Evolutionary conservation across 2,329 filamentous ascomycete genomes (phyloP).

Genomic region (Apiospora pterosperma): DNA sequence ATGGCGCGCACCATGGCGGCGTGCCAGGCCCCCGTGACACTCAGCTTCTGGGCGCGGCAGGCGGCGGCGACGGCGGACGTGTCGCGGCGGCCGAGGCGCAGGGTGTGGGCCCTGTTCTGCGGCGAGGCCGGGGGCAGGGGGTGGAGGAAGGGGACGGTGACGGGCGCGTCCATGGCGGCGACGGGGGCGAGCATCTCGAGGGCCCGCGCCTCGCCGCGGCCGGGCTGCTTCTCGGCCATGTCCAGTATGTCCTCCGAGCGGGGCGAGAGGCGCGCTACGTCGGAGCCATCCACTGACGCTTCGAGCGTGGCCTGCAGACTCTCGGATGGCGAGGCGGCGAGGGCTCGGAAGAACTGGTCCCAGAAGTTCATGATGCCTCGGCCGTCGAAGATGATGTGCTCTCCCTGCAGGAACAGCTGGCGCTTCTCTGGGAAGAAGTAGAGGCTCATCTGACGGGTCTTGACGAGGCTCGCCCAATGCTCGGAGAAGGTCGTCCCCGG

Average conservation of each 20-base stretch:
- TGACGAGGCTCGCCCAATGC: slow-evolving; percentile 9
- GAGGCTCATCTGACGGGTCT: slow-evolving; percentile 10
- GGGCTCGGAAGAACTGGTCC: slow-evolving; percentile 11
- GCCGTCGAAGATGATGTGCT: slow-evolving; percentile 11
- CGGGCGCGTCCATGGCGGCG: slow-evolving; percentile 6
- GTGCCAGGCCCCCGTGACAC: slow-evolving; percentile 11
- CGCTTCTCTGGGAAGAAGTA: slow-evolving; percentile 9
- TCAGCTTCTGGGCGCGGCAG: slow-evolving; percentile 9
- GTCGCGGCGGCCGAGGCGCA: slow-evolving; percentile 2
- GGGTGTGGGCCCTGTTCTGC: slow-evolving; percentile 7
- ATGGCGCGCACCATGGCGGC: slow-evolving; percentile 9
- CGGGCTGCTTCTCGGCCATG: slow-evolving; percentile 7
- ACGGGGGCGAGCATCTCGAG: slow-evolving; percentile 9
- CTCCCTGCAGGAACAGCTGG: slow-evolving; percentile 10
- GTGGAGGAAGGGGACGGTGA: slow-evolving; percentile 5
- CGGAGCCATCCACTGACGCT: slow-evolving; percentile 4
- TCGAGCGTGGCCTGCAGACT: neutral
- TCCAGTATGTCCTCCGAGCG: slow-evolving; percentile 12
- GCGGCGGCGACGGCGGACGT: slow-evolving; percentile 8
- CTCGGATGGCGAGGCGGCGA: neutral
- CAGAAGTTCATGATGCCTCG: slow-evolving; percentile 12
- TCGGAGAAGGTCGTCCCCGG: slow-evolving; percentile 6
- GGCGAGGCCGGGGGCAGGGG: slow-evolving; percentile 7
- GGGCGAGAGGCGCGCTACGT: slow-evolving; percentile 8
- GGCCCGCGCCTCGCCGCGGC: slow-evolving; percentile 10